phyloP scores from a whole-genome alignment of 306 rosid genomes.

The Sicyos baderoa region DNA sequence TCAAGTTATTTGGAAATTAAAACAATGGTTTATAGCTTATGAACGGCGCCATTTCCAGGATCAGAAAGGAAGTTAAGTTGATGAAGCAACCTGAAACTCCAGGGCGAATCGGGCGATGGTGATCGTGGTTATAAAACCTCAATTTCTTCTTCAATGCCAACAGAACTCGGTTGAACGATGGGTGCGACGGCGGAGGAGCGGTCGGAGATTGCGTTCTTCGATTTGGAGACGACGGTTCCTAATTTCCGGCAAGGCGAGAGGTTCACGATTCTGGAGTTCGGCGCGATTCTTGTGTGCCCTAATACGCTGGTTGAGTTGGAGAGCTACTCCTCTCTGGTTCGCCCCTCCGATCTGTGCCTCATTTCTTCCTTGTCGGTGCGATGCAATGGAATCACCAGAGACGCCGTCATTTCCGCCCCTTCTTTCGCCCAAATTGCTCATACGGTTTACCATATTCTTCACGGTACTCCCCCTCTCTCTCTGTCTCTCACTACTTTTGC shows the following conservation, averaged over 20 bases:
- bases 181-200: constrained; percentile 46
- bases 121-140: neutral
- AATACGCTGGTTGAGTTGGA: constrained; percentile 66
- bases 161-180: constrained; percentile 17
- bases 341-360: constrained; percentile 52
- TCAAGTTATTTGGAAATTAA: too few relatives aligned
- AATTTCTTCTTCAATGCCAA: constrained; percentile 11
- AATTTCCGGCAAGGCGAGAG: constrained; percentile 45
- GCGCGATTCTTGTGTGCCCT: constrained; percentile 81
- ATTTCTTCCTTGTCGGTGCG: constrained; percentile 60
- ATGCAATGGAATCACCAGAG: constrained; percentile 65
- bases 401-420: constrained; percentile 53
- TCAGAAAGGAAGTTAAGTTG: too few relatives aligned
- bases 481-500: neutral
- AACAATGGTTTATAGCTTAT: too few relatives aligned
- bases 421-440: constrained; percentile 52
- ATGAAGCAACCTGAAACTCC: too few relatives aligned
- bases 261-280: constrained; percentile 61
- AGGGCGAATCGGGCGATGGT: neutral
- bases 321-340: constrained; percentile 53
- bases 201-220: constrained; percentile 80
- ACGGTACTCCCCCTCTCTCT: constrained; percentile 35
- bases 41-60: too few relatives aligned
- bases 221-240: constrained; percentile 80
- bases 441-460: constrained; percentile 66